Base-by-base conservation (phyloP, 2,329 filamentous ascomycete genomes). In the Diaporthe batatas region DNA sequence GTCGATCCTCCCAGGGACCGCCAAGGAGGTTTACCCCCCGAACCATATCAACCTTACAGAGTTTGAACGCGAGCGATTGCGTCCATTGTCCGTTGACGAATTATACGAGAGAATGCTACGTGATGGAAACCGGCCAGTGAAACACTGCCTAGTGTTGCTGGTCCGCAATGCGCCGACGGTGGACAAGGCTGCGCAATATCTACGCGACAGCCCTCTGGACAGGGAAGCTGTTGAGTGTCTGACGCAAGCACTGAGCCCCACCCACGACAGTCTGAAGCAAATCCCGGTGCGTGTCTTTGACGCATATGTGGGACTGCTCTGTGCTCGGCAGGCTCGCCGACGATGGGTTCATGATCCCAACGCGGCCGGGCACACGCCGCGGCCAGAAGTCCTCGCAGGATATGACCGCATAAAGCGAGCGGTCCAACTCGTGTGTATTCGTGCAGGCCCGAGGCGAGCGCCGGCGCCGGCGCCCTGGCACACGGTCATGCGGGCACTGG, bases 41-140 rank as follows among this genome's bases (percentile, higher is more conserved):
- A 82, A 91, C 25, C 86, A 89, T 71, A 82, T 83, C 80, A 93
- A 86, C 80, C 87, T 86, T 77, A 92, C 86, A 73, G 87, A 91
- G n/a, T 89, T 91, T 70, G 92, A 93, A 72, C 89, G 89, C 75
- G 87, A 90, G 51, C 86, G 89, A n/a, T 82, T 90, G 55, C 83
- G 85, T 18, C 89, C 92, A 1, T 93, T 93, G 2, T 86, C 84
- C 1, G 81, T 91, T 14, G 81, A 85, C 6, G 84, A 88, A 67
- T 83, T 95, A 5, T 92, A 92, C 73, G 78, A 84, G 14, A 83
- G 86, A 54, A 93, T 95, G 89, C 78, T 82, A 16, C 78, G 78
- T 1, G 82, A 84, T 2, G 84, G 86, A 0, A 78, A 92, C 25
- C 81, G 79, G 8, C 88, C 91, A 0, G 78, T 82, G 5, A 85